Base-by-base conservation (phyloP, 768 basidiomycete species). In the Baorangia bicolor region DNA sequence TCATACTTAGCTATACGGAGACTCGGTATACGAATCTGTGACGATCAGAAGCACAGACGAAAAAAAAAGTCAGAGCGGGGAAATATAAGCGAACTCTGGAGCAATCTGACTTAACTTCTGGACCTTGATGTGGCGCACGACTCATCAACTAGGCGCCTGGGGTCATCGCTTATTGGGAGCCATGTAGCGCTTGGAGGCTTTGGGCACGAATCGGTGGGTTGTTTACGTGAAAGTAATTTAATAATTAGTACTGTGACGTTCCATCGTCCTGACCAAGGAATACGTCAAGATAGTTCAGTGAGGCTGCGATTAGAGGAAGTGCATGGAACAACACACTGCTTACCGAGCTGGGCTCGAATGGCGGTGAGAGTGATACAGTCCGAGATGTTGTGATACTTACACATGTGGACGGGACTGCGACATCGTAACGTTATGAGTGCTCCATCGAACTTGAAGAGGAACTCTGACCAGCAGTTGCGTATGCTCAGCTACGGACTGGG, bases 41-140 rank as follows among this genome's bases (percentile, higher is more conserved):
- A 64, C 40, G 56, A 45, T 59, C 49, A 59, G 61, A 59, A 65
- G 53, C 59, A 34, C 0, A 20, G 16, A 58, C 34, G 62, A 61
- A 41, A 47, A 38, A 50, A 50, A 53, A 31, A 49, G 21, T 7
- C 14, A 39, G 37, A 34, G 20, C 4, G 20, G 25, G 40, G 23
- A 47, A 57, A 42, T 56, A 28, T 57, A 57, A 30, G 53, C 50
- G 39, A n/a, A 21, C n/a, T 31, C 20, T 20, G 49, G 27, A 16
- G 28, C 27, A 49, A 53, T 42, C 39, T 21, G 25, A 41, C 27
- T 33, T 27, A 51, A 55, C 50, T 52, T 41, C 33, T 20, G 48
- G 35, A 30, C 39, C 28, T 39, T 39, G 21, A 23, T 13, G 30
- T 23, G 39, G 40, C 44, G 34, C 28, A 41, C 23, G 44, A 53